phyloP scores from a whole-genome alignment of 1,139 yeast genomes.

The Geotrichum cucujoidarum region DNA sequence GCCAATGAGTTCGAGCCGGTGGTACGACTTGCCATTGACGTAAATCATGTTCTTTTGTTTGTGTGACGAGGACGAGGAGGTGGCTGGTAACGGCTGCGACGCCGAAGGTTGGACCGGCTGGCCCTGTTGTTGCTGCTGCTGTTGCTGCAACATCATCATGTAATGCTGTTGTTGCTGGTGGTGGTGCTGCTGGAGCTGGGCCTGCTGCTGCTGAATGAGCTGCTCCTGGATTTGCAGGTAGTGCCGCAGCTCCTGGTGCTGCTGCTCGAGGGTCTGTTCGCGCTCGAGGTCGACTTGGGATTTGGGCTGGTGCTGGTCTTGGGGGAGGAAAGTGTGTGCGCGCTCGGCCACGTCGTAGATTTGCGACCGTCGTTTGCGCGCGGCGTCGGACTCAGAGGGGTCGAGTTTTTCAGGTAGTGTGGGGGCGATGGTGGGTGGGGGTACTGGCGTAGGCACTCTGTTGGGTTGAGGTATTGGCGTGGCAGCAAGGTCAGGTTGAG shows the following conservation, averaged over 20 bases:
- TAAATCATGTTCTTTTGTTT: conserved; percentile 32
- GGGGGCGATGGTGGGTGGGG: too few species aligned
- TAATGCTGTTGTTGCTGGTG: conserved; percentile 6
- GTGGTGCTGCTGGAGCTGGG: conserved; percentile 9
- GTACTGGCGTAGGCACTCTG: too few species aligned
- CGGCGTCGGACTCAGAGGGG: conserved; percentile 12
- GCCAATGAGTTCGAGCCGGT: conserved; percentile 73
- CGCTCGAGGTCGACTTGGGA: conserved; percentile 17
- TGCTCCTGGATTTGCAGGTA: conserved; percentile 18
- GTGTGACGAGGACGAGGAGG: too few species aligned
- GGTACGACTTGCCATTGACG: conserved; percentile 63
- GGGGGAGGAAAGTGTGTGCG: conserved; percentile 11
- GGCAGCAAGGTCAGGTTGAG: too few species aligned
- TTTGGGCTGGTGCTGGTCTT: conserved; percentile 1
- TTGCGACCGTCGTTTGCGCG: conserved; percentile 15
- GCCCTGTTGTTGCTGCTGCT: conserved; percentile 7
- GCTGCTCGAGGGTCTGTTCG: conserved; percentile 17
- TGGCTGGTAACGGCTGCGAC: conserved; percentile 18
- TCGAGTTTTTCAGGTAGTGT: conserved; percentile 5
- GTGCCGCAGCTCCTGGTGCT: conserved; percentile 19
- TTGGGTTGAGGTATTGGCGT: too few species aligned
- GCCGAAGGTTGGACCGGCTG: conserved; percentile 8
- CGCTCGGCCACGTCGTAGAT: conserved; percentile 15
- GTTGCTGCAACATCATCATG: conserved; percentile 2
- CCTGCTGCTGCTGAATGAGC: conserved; percentile 17